Evolutionary conservation across 2,329 filamentous ascomycete species (phyloP), one percentile per base, ranked within the genome.

Genomic region (Ascomycota sp.): DNA sequence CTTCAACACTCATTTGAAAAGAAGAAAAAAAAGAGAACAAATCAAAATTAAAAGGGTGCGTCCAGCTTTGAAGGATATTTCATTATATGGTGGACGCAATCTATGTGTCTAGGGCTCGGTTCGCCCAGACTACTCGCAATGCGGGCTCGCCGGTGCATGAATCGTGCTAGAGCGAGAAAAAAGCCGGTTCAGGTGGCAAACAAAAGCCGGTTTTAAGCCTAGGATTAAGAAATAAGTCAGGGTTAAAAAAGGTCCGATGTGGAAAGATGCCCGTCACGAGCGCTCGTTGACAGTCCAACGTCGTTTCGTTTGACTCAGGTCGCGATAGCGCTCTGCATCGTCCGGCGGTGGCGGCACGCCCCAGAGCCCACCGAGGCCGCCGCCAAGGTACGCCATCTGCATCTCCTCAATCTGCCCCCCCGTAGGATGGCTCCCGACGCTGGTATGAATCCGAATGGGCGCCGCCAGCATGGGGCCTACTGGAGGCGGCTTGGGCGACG

Each of bases 231-330:
- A 30, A 16, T 2, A 8, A 5, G 16, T 5, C 16, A 21, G 16
- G 5, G 16, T 21, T 3, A 21, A 21, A 21, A 21, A 21, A 3
- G 5, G 16, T 21, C 16, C 16, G 16, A 21, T 3, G 16, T 21
- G 16, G 16, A 21, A 21, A 21, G 16, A 21, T 9, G 9, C 6
- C 4, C n/a, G 21, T 24, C 38, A 47, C 32, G 43, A 45, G 36
- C 51, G 55, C 42, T 70, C 65, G 31, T 58, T 67, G 5, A 68
- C 58, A 16, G 65, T 68, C 66, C 66, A 71, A 21, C 66, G 55
- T 34, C 66, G 49, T 49, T 69, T 70, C 1, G 56, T 51, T 13
- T 55, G 51, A 27, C 53, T 57, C 36, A 56, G 37, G 36, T 68
- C 65, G 6, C 60, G 52, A 25, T 56, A 48, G 25, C 50, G 52